These are phyloP conservation scores for Clonostachys chloroleuca DNA, from an alignment of 2,329 filamentous ascomycete species.

Conservation along the genomic window DNA sequence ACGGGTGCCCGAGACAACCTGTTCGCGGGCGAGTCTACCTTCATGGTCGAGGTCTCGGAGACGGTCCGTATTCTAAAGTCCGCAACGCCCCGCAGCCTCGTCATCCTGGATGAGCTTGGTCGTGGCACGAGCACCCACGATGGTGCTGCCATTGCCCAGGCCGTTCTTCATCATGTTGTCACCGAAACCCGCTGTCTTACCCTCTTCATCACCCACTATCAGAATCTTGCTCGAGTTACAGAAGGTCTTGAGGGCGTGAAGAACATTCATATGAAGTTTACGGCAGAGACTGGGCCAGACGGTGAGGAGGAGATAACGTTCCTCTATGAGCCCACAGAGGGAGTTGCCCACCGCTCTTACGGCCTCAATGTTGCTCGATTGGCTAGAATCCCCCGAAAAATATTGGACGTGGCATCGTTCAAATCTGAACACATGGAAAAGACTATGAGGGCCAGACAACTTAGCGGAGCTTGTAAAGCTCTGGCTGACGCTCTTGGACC, in stretches of 20 bases:
- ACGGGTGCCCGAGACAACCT: conserved; percentile 97
- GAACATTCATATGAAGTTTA: conserved; percentile 95
- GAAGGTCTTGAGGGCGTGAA: conserved; percentile 65
- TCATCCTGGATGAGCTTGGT: conserved; percentile 93
- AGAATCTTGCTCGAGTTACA: conserved; percentile 70
- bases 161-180: conserved; percentile 82
- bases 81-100: conserved; percentile 77
- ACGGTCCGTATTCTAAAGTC: conserved; percentile 87
- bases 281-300: conserved; percentile 28
- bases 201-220: conserved; percentile 97
- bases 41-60: conserved; percentile 96
- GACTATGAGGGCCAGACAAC: conserved; percentile 58
- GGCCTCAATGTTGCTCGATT: conserved; percentile 89
- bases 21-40: conserved; percentile 89
- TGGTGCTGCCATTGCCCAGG: conserved; percentile 90
- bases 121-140: conserved; percentile 93
- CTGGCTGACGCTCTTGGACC: conserved; percentile 34
- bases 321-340: conserved; percentile 86
- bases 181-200: conserved; percentile 71
- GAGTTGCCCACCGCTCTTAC: conserved; percentile 90
- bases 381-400: conserved; percentile 71
- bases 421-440: conserved; percentile 81
- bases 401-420: conserved; percentile 73
- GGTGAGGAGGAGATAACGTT: conserved; percentile 83
- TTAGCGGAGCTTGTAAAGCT: conserved; percentile 43